These are phyloP conservation scores for Dendrocalamus sinicus DNA, from an alignment of 176 grass and related monocot species.

Conservation along the genomic window DNA sequence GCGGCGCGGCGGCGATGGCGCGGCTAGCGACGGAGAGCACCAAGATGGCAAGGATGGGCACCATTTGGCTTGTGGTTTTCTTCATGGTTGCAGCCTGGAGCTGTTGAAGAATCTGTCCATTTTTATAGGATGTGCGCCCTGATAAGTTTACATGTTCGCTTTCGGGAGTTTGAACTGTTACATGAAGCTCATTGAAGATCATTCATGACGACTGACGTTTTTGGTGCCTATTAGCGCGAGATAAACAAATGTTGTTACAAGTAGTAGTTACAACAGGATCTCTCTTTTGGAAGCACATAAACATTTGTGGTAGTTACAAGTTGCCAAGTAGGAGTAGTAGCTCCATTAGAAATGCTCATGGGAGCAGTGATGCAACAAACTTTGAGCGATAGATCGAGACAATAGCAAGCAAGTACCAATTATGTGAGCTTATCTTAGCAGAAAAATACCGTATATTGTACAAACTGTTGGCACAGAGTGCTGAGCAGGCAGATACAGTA, in stretches of 20 bases:
- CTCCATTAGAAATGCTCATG: neutral
- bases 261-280: no score
- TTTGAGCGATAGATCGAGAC: no score
- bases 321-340: neutral
- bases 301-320: neutral
- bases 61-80: neutral
- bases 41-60: slow-evolving; percentile 1
- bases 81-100: slow-evolving; percentile 29
- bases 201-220: slow-evolving; percentile 28
- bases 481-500: no score
- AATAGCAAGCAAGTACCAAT: no score
- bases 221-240: neutral
- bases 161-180: slow-evolving; percentile 17
- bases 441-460: no score
- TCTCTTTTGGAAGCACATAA: no score
- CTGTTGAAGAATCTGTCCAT: neutral
- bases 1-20: neutral
- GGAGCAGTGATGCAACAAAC: no score
- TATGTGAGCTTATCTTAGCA: no score
- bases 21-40: slow-evolving; percentile 1
- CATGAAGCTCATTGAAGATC: slow-evolving; percentile 4
- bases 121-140: slow-evolving; percentile 20
- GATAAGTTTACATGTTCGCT: neutral
- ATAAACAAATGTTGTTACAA: neutral
- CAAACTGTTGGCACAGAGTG: no score